Evolutionary conservation across 2,329 filamentous ascomycete genomes (phyloP).

Genomic region (Microcyclosporella mali): DNA sequence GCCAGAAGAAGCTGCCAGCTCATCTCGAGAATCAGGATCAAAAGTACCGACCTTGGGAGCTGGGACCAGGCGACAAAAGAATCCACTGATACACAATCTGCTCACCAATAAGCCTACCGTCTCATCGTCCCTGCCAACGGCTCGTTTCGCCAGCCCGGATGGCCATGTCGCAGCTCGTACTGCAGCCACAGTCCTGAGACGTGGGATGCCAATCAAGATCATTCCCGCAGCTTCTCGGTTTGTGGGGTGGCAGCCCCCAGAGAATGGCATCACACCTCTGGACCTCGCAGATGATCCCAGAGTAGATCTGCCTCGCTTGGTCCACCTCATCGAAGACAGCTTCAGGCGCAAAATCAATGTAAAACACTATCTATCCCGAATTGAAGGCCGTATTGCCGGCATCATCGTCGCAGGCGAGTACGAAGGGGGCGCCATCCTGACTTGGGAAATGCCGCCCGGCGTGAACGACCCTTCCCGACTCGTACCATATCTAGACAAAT

Average conservation of each 20-base stretch:
- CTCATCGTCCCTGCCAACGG: slow-evolving; percentile 80
- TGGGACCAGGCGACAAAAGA: slow-evolving; percentile 58
- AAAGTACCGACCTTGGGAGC: slow-evolving; percentile 21
- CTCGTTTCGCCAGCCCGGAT: slow-evolving; percentile 46
- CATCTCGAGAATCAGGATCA: slow-evolving; percentile 30
- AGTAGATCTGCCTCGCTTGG: slow-evolving; percentile 75
- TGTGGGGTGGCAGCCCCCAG: slow-evolving; percentile 62
- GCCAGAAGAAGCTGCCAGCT: slow-evolving; percentile 70
- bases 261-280: slow-evolving; percentile 54
- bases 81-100: slow-evolving; percentile 90
- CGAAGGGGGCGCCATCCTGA: slow-evolving; percentile 89
- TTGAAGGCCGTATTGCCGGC: slow-evolving; percentile 75
- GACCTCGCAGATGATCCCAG: slow-evolving; percentile 66
- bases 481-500: slow-evolving; percentile 95
- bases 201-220: slow-evolving; percentile 81
- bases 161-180: slow-evolving; percentile 28
- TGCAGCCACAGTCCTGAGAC: slow-evolving; percentile 73
- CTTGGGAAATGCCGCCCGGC: slow-evolving; percentile 72
- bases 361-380: slow-evolving; percentile 72
- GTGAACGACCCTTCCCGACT: slow-evolving; percentile 50
- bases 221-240: slow-evolving; percentile 61
- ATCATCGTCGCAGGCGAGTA: slow-evolving; percentile 95
- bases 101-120: slow-evolving; percentile 90
- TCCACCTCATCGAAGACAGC: slow-evolving; percentile 87
- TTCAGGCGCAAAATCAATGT: slow-evolving; percentile 82